These are phyloP conservation scores for Platanthera guangdongensis DNA, from an alignment of 106 monocot genomes.

Conservation along the genomic window DNA sequence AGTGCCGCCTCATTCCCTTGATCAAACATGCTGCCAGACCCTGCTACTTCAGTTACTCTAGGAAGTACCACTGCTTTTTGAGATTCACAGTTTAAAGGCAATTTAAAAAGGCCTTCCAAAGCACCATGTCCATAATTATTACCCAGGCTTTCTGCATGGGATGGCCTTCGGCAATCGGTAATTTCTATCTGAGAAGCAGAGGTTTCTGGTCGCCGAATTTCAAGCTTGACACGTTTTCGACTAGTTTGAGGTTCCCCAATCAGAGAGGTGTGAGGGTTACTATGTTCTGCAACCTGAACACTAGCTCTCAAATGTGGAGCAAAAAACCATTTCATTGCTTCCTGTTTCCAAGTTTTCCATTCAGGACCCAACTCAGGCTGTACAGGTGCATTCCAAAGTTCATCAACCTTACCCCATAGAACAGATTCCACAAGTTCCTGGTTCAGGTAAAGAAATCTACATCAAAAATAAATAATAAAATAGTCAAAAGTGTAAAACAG, in stretches of 20 bases:
- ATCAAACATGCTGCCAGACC: conserved; percentile 2
- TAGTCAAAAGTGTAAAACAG: neutral
- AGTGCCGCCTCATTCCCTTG: conserved; percentile 8
- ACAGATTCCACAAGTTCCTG: conserved; percentile 74
- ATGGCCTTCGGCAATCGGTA: conserved; percentile 1
- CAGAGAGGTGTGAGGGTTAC: conserved; percentile 17
- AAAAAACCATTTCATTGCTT: conserved; percentile 60
- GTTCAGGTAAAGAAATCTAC: neutral
- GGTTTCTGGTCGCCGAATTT: conserved; percentile 34
- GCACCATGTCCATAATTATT: conserved; percentile 12
- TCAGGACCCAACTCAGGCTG: conserved; percentile 62
- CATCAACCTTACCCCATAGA: conserved; percentile 59
- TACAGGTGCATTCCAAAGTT: conserved; percentile 61
- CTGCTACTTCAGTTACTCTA: neutral
- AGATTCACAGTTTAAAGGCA: conserved; percentile 10
- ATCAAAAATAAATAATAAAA: neutral
- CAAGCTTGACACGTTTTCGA: conserved; percentile 66
- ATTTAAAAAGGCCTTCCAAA: conserved; percentile 13
- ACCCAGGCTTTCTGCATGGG: conserved; percentile 4
- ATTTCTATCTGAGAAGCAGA: conserved; percentile 27
- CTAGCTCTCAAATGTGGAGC: conserved; percentile 27
- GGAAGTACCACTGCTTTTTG: conserved; percentile 11
- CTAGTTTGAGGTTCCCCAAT: conserved; percentile 30
- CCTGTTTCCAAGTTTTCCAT: conserved; percentile 91
- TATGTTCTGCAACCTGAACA: conserved; percentile 16